Evolutionary conservation across 805 yeast species (phyloP).

Genomic region (Wickerhamiella allomyrinae): DNA sequence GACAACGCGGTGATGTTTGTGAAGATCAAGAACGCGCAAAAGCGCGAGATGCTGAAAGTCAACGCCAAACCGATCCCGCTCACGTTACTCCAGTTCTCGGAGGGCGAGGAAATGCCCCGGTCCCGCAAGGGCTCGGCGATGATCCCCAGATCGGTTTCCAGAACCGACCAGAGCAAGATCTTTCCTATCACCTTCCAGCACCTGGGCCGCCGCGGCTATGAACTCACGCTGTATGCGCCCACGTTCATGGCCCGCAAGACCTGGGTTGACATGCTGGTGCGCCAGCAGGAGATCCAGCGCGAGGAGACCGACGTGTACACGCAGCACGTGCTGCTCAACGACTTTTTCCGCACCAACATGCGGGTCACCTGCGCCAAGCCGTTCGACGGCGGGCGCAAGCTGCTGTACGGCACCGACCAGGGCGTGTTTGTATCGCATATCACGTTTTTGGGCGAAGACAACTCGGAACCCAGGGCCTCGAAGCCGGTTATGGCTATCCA

Average conservation of each 20-base stretch:
- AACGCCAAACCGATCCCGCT: slow-evolving; percentile 79
- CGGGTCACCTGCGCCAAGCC: slow-evolving; percentile 86
- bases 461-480: slow-evolving; percentile 21
- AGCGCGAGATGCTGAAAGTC: slow-evolving; percentile 81
- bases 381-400: slow-evolving; percentile 83
- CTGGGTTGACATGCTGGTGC: slow-evolving; percentile 61
- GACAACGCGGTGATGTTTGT: slow-evolving; percentile 82
- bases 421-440: slow-evolving; percentile 79
- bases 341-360: slow-evolving; percentile 58
- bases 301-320: slow-evolving; percentile 68
- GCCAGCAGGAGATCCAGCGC: slow-evolving; percentile 63
- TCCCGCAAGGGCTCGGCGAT: slow-evolving; percentile 16
- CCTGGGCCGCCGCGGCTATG: slow-evolving; percentile 36
- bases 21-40: slow-evolving; percentile 71
- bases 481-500: slow-evolving; percentile 59
- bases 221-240: slow-evolving; percentile 29
- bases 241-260: slow-evolving; percentile 52
- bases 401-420: slow-evolving; percentile 79
- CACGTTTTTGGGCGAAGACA: slow-evolving; percentile 38
- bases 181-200: slow-evolving; percentile 37
- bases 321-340: slow-evolving; percentile 55
- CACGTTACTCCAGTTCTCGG: slow-evolving; percentile 57
- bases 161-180: slow-evolving; percentile 18
- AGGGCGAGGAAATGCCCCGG: slow-evolving; percentile 62
- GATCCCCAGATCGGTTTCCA: slow-evolving; percentile 14